Percentiles rank a stretch among this genome's conserved stretches.
These are phyloP conservation scores for Fraxinus latifolia DNA, from an alignment of 305 asterid species.

Conservation along the genomic window DNA sequence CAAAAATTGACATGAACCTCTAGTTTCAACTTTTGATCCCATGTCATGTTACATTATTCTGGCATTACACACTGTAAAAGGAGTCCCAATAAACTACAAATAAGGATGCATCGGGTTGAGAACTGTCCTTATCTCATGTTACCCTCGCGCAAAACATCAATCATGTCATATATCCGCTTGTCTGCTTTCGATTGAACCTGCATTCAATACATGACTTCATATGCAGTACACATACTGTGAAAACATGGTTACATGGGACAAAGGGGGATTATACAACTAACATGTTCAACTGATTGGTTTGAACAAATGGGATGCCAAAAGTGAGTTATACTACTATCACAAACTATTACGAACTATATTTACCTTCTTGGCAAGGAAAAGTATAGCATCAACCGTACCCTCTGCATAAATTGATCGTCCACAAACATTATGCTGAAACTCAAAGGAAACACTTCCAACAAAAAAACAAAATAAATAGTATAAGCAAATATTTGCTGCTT, in stretches of 20 bases:
- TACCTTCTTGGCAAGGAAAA: conserved; percentile 89
- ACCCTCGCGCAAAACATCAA: conserved; percentile 89
- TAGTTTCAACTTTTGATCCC: not conserved
- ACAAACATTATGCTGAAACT: conserved; percentile 92
- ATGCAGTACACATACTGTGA: not conserved
- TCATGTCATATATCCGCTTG: conserved; percentile 74
- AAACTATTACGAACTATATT: not conserved
- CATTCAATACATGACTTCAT: conserved; percentile 19
- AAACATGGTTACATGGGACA: not conserved
- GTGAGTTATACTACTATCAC: not conserved
- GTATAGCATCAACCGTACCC: conserved; percentile 84
- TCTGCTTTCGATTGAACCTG: conserved; percentile 67
- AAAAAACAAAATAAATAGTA: conserved; percentile 2
- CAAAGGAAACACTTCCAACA: conserved; percentile 57
- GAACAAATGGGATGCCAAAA: not conserved
- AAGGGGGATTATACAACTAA: not conserved
- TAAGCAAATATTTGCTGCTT: conserved; percentile 14
- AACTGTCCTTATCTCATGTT: conserved; percentile 56
- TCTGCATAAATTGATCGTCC: conserved; percentile 97
- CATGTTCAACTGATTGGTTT: not conserved
- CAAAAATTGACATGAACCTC: not conserved
- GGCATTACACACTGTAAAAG: not conserved
- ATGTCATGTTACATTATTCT: not conserved
- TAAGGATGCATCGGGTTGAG: not conserved
- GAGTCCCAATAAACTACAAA: not conserved